Conservation (phyloP, 1,139 yeast species). For the Yamadazyma oceani region DNA sequence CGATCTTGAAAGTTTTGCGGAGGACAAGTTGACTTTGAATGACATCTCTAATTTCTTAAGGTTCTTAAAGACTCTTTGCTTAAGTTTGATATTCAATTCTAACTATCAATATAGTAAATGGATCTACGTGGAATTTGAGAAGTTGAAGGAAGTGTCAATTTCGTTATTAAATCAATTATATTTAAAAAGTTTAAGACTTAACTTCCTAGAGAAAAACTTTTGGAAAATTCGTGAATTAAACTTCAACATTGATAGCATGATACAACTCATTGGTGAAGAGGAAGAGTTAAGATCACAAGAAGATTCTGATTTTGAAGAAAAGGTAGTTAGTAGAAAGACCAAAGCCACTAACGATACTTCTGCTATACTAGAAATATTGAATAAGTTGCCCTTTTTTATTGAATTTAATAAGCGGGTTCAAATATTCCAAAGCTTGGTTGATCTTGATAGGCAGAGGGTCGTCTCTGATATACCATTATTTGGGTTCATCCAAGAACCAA, state of each 20-base stretch:
- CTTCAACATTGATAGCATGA: constrained; percentile 30
- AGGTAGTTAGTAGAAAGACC: constrained; percentile 6
- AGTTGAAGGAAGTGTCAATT: constrained; percentile 41
- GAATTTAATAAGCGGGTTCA: constrained; percentile 73
- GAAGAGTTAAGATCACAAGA: constrained; percentile 27
- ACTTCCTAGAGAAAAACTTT: constrained; percentile 52
- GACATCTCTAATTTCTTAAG: constrained; percentile 48
- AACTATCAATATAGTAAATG: constrained; percentile 3
- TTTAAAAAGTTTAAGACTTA: constrained; percentile 63
- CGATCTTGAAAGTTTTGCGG: constrained; percentile 59
- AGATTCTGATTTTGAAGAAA: constrained; percentile 19
- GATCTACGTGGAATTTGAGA: constrained; percentile 19
- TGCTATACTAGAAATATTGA: constrained; percentile 49
- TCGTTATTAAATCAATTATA: constrained; percentile 67
- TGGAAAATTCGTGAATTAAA: constrained; percentile 49
- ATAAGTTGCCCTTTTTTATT: constrained; percentile 74
- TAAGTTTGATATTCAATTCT: constrained; percentile 50
- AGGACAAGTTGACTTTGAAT: constrained; percentile 44
- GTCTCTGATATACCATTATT: constrained; percentile 14
- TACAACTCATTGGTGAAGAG: constrained; percentile 40
- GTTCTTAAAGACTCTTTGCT: constrained; percentile 56
- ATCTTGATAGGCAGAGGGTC: constrained; percentile 43
- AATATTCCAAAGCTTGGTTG: constrained; percentile 66
- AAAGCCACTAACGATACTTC: constrained; percentile 10
- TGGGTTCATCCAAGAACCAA: constrained; percentile 16